Conservation (phyloP, 371 early-diverging fungal genomes). For the Saksenaea oblongispora region DNA sequence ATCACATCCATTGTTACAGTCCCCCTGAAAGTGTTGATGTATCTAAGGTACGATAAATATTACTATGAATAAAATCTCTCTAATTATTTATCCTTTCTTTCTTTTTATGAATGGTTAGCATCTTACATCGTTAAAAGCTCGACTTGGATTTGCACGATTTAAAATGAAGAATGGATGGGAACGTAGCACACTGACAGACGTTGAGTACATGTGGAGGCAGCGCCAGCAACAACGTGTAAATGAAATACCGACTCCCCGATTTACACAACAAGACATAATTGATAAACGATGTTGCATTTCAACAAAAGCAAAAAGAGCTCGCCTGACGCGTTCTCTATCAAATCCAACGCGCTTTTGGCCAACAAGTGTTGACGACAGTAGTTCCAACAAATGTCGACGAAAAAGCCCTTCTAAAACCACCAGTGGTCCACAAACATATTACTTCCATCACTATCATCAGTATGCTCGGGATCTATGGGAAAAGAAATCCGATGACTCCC, state of each 20-base stretch:
- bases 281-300: slow-evolving; percentile 19
- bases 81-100: no score
- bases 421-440: background rate
- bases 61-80: background rate
- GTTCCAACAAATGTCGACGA: background rate
- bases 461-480: background rate
- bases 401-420: background rate
- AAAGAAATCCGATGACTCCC: background rate
- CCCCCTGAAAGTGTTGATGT: slow-evolving; percentile 5
- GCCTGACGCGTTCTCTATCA: slow-evolving; percentile 25
- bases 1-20: background rate
- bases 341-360: slow-evolving; percentile 12
- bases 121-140: slow-evolving; percentile 26
- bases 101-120: slow-evolving; percentile 21
- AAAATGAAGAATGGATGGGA: slow-evolving; percentile 46
- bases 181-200: slow-evolving; percentile 32
- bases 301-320: slow-evolving; percentile 16
- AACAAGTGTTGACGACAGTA: background rate
- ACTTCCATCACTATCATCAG: slow-evolving; percentile 5
- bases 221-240: slow-evolving; percentile 26
- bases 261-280: slow-evolving; percentile 43
- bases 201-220: slow-evolving; percentile 40
- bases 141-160: slow-evolving; percentile 44
- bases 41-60: slow-evolving; percentile 17
- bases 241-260: slow-evolving; percentile 39